Evolutionary conservation across 2,329 filamentous ascomycete species (phyloP).

Genomic region (Fusarium sambucinum): DNA sequence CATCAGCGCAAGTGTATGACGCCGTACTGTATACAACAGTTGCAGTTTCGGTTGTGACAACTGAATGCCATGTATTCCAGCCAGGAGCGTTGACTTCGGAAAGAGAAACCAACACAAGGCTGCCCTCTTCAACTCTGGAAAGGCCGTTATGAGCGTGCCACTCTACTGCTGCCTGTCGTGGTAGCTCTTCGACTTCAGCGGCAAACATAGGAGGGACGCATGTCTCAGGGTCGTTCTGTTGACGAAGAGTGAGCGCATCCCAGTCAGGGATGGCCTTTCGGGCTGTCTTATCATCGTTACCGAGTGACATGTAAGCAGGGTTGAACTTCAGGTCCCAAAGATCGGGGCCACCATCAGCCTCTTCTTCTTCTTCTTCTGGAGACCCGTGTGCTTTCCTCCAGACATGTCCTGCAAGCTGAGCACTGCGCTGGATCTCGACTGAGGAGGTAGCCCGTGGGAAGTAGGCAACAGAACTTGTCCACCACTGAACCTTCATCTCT

Average conservation of each 20-base stretch:
- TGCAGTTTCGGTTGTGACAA: constrained; percentile 41
- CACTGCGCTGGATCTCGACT: constrained; percentile 51
- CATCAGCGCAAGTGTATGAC: constrained; percentile 28
- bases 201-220: constrained; percentile 76
- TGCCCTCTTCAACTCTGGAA: constrained; percentile 48
- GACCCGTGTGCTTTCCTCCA: constrained; percentile 63
- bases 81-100: constrained; percentile 29
- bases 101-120: constrained; percentile 44
- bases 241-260: constrained; percentile 56
- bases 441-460: constrained; percentile 61
- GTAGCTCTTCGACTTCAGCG: constrained; percentile 81
- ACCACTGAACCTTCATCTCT: constrained; percentile 78
- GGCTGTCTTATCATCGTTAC: constrained; percentile 42
- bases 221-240: constrained; percentile 52
- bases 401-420: constrained; percentile 57
- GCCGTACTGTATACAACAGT: constrained; percentile 51
- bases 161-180: constrained; percentile 80
- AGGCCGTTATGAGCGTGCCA: constrained; percentile 81
- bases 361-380: constrained; percentile 60
- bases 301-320: constrained; percentile 60
- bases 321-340: constrained; percentile 77
- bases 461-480: constrained; percentile 81
- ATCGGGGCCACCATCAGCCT: constrained; percentile 66
- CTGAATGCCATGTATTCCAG: constrained; percentile 51
- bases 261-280: constrained; percentile 62